Base-by-base conservation (phyloP, 306 rosid genomes). In the Cucurbita ficifolia region DNA sequence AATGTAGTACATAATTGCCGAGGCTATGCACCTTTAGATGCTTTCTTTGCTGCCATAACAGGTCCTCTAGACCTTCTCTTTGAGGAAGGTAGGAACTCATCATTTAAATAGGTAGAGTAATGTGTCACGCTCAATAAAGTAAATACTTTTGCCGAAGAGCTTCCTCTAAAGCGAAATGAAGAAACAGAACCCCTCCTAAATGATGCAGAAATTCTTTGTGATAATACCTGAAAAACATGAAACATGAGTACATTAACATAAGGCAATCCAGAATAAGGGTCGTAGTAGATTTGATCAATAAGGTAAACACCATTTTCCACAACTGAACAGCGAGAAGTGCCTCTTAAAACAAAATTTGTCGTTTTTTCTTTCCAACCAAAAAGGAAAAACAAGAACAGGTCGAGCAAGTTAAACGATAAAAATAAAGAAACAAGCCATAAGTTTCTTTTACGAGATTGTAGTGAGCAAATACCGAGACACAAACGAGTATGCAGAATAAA, bases 41-140 rank as follows among this genome's bases (percentile, higher is more conserved):
- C 84, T 79, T 89, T 95, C 78, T 85, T 95, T 55, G 89, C 97
- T 4, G 96, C 96, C 97, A 91, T 89, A 40, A 91, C 86, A 40
- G 96, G 97, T 77, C 97, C 97, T 64, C 92, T 75, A 67, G 96
- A 84, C 82, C 97, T 86, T 83, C 96, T 82, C 71, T 91, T 91
- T 18, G 99, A 94, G 46, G 96, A 85, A 71, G 77, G 79, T 69
- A 57, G 68, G 52, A 81, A 60, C 76, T 82, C 85, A 1, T 83
- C 87, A 75, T 50, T 49, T 45, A 87, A 80, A 78, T 76, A 80
- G 46, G 87, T 83, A 77, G 79, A 82, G 36, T 80, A 85, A 58
- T 55, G 82, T 54, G 81, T 60, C 7, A 81, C 52, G 56, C 79
- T 82, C 65, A 87, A 75, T 75, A 84, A 68, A 24, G 79, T 60